These are phyloP conservation scores for Cryptosporidium canis DNA, from an alignment of 169 alveolate genomes.

Conservation along the genomic window DNA sequence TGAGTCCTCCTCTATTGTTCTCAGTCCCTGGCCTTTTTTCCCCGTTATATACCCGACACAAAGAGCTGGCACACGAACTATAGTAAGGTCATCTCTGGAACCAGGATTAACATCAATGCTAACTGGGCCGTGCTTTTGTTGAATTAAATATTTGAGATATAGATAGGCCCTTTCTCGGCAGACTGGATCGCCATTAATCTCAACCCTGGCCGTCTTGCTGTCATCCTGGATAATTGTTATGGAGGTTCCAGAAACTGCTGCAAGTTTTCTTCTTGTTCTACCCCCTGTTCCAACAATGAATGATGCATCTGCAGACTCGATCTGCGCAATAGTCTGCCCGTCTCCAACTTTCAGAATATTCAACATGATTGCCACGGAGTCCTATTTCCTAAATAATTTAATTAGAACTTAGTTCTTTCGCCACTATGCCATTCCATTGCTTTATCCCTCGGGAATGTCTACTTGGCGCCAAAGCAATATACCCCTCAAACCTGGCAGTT, in stretches of 20 bases:
- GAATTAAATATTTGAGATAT: conserved; percentile 76
- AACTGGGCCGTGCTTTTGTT: conserved; percentile 81
- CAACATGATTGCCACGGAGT: conserved; percentile 27
- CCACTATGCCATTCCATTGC: neutral
- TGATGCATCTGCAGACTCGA: conserved; percentile 71
- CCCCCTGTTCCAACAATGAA: conserved; percentile 71
- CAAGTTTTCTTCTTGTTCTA: conserved; percentile 62
- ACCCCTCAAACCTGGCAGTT: neutral
- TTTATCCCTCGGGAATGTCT: conserved; percentile 73
- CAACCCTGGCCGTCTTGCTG: conserved; percentile 74
- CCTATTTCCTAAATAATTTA: conserved; percentile 13
- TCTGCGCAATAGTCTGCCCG: conserved; percentile 68
- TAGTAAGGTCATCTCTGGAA: conserved; percentile 75
- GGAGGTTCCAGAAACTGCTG: conserved; percentile 70
- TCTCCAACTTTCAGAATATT: conserved; percentile 67
- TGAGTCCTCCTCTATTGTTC: conserved; percentile 80
- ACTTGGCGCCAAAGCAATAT: conserved; percentile 26
- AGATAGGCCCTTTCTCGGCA: conserved; percentile 75
- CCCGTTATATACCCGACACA: conserved; percentile 81
- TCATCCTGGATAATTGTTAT: conserved; percentile 69
- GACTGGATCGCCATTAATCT: conserved; percentile 76
- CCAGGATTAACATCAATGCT: conserved; percentile 74
- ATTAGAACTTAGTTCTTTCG: neutral
- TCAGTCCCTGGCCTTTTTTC: conserved; percentile 76
- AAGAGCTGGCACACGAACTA: conserved; percentile 73